A percentile compares a stretch with the other conserved stretches of the same genome.
Evolutionary conservation across 768 basidiomycete genomes (phyloP).

Genomic region (Rhodotorula kratochvilovae): DNA sequence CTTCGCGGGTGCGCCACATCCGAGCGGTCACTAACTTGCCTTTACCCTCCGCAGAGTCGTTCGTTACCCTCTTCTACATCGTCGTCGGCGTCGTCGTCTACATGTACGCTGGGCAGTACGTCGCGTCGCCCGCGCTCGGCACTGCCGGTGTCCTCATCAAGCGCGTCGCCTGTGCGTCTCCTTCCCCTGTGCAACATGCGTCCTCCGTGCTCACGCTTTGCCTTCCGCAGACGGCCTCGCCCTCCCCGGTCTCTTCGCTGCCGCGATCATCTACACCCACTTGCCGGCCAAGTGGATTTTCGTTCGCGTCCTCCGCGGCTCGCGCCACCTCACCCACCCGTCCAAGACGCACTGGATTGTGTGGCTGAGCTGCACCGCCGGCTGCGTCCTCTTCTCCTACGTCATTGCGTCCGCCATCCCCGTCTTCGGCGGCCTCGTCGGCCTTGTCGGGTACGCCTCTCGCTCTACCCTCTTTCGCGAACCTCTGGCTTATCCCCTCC

Average conservation of each 20-base stretch:
- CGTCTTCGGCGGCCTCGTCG: constrained; percentile 28
- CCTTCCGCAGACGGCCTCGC: constrained; percentile 38
- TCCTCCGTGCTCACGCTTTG: background rate
- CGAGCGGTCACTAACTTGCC: constrained; percentile 36
- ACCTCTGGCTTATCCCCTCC: too few species aligned
- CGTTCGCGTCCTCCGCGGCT: constrained; percentile 38
- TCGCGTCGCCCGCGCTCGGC: constrained; percentile 45
- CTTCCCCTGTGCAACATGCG: too few species aligned
- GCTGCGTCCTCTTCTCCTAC: constrained; percentile 35
- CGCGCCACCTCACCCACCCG: constrained; percentile 33
- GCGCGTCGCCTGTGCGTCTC: constrained; percentile 25
- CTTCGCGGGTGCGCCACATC: too few species aligned
- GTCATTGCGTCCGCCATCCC: constrained; percentile 35
- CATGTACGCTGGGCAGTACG: constrained; percentile 39
- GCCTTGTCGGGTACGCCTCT: constrained; percentile 19
- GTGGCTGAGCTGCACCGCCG: constrained; percentile 29
- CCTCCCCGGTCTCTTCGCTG: constrained; percentile 39
- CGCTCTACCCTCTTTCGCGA: too few species aligned
- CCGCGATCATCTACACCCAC: constrained; percentile 18
- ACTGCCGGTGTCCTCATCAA: constrained; percentile 43
- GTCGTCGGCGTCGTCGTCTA: constrained; percentile 41
- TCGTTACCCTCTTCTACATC: constrained; percentile 26
- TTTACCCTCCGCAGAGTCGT: constrained; percentile 18
- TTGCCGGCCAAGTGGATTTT: constrained; percentile 40
- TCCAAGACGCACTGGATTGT: constrained; percentile 36